Evolutionary conservation across 2,329 filamentous ascomycete genomes (phyloP), one percentile per base, ranked within the genome.

Genomic region (Dothideomycetidae sp.): DNA sequence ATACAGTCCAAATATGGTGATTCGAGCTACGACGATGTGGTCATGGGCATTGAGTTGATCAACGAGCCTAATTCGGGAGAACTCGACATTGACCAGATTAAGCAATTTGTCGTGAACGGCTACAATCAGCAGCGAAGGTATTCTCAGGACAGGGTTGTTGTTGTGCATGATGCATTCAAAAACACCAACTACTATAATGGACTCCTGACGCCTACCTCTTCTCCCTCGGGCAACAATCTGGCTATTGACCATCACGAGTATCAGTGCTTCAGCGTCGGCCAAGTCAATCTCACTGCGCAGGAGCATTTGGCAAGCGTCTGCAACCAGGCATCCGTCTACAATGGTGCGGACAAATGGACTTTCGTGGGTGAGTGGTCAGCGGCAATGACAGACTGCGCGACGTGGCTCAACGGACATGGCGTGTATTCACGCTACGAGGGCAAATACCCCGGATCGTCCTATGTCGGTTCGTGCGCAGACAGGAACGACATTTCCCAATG

Each of bases 241-340:
- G 67, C 70, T 31, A 56, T 81, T 44, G 77, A 81, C 49, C 73
- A 76, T 41, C 77, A 81, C 51, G 73, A 80, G 50, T 81, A 81
- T 51, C 70, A 79, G 51, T 63, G 75, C 41, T 80, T 80, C 56
- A 64, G 61, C 42, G 54, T 64, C 15, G 59, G 56, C 0, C 58
- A 70, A 17, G 57, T 77, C 18, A 60, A 62, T 14, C 55, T 70
- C 52, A 55, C 60, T 23, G 64, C 66, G 3, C 57, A 60, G 45
- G 51, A 70, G 39, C 77, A 81, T 46, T 57, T 70, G 26, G 56
- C 66, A 40, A 56, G 59, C 17, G 73, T 70, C 36, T 81, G 75
- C 57, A 62, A 60, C 36, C 67, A 69, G 45, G 64, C 63, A 2
- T 51, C 54, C 2, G 50, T 55, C 5, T 73, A 72, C 41, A 53